Evolutionary conservation across 2,329 filamentous ascomycete species (phyloP).

Genomic region (Pyrenophora teres): DNA sequence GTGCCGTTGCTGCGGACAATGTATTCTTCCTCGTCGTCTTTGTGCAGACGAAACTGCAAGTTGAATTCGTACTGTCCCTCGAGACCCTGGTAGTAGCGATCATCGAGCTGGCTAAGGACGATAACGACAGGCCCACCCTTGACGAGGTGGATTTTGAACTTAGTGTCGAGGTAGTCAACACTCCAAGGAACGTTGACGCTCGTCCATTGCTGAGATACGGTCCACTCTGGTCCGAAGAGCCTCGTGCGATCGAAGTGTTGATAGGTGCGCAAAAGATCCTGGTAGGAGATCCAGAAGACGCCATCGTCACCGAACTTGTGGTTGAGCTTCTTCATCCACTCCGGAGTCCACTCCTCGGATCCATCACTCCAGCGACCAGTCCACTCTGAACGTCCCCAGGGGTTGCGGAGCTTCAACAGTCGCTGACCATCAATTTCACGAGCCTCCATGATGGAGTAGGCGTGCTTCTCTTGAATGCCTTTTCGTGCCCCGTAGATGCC

Average conservation of each 20-base stretch:
- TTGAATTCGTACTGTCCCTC: constrained; percentile 62
- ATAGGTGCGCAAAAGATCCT: constrained; percentile 62
- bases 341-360: constrained; percentile 80
- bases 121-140: constrained; percentile 61
- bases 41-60: constrained; percentile 64
- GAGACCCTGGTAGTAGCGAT: constrained; percentile 64
- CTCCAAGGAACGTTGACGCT: constrained; percentile 64
- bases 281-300: constrained; percentile 65
- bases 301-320: constrained; percentile 80
- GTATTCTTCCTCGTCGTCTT: constrained; percentile 64
- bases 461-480: constrained; percentile 55
- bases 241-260: constrained; percentile 65
- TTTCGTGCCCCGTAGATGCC: constrained; percentile 63
- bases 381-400: constrained; percentile 83
- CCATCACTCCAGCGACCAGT: constrained; percentile 82
- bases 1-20: constrained; percentile 61
- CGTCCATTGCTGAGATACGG: constrained; percentile 65
- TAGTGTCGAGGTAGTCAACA: constrained; percentile 64
- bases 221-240: constrained; percentile 65
- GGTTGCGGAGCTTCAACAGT: constrained; percentile 61
- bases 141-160: constrained; percentile 60
- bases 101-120: constrained; percentile 64
- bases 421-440: constrained; percentile 66
- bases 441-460: constrained; percentile 64
- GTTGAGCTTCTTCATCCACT: constrained; percentile 73